Evolutionary conservation across 1,284 basidiomycete genomes (phyloP), one percentile per base, ranked within the genome.

Genomic region (Ganoderma lingzhi): DNA sequence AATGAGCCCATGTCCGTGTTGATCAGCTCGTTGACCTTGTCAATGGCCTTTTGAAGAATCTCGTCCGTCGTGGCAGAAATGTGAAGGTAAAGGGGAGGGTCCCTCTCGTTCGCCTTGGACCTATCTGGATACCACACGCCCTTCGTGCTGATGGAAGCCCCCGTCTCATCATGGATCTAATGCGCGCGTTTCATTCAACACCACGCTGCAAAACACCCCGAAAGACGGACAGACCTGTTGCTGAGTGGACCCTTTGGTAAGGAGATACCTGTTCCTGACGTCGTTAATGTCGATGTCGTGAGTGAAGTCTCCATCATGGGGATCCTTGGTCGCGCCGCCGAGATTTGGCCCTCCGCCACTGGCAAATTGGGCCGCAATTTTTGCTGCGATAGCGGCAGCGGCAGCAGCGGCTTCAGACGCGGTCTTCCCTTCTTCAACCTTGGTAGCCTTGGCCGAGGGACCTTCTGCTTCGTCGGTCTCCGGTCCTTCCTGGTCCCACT

Each of bases 241-340:
- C 80, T 99, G 97, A 1, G 97, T 99, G 39, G 93, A 88, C 2
- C 95, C 94, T 80, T 96, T 98, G 56, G 98, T 99, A 76, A 99
- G 84, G 79, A 99, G 85, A 81, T 99, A 99, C 70, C 97, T 87
- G 82, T 99, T 99, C 76, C 97, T 85, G 68, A 97, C 86, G 82
- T 99, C 98, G 81, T 99, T 99, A 81, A 99, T 98, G 80, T 99
- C 97, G 71, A 99, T 92, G 80, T 98, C 96, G 76, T 95, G 89
- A 17, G 90, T 91, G 77, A 93, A 98, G 64, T 94, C 95, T 55
- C 87, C 94, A 72, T 96, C 95, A 70, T 94, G 89, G 6, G 86
- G 85, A 76, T 93, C 93, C 79, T 86, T 89, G 75, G 81, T 81
- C 39, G 86, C 86, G 58, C 84, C 85, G 70, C 82, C 84, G 4